Evolutionary conservation across 371 early-diverging fungal genomes (phyloP).

Genomic region (Modicella reniformis): DNA sequence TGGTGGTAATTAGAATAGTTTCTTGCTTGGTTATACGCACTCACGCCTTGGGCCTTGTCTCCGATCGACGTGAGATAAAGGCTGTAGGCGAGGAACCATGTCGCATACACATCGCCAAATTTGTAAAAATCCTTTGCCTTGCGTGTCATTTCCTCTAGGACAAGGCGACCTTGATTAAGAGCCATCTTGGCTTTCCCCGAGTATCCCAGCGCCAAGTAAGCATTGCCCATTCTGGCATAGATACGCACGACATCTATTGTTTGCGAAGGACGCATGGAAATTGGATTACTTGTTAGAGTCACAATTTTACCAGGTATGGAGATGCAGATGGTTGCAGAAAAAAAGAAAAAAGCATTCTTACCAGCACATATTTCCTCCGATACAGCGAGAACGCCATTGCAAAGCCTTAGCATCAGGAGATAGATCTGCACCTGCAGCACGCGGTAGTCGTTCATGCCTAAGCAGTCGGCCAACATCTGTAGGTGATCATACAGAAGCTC

Average conservation of each 20-base stretch:
- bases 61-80: constrained; percentile 42
- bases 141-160: constrained; percentile 53
- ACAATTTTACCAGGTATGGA: neutral
- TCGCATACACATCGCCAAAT: constrained; percentile 20
- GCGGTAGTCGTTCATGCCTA: constrained; percentile 44
- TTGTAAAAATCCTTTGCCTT: neutral
- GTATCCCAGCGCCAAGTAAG: constrained; percentile 71
- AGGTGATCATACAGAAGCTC: constrained; percentile 41
- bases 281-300: neutral
- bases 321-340: too few species aligned
- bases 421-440: constrained; percentile 50
- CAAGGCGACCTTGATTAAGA: constrained; percentile 57
- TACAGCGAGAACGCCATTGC: constrained; percentile 36
- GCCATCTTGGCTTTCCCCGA: constrained; percentile 73
- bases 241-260: constrained; percentile 61
- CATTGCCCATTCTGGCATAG: constrained; percentile 60
- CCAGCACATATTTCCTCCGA: constrained; percentile 31
- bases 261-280: neutral
- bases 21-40: constrained; percentile 40
- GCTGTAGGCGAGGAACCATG: constrained; percentile 44
- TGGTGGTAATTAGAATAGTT: constrained; percentile 13
- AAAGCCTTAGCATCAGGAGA: constrained; percentile 37
- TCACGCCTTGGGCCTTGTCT: constrained; percentile 18
- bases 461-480: constrained; percentile 48
- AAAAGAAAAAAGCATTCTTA: too few species aligned